These are phyloP conservation scores for Colletotrichum eleusines DNA, from an alignment of 2,329 filamentous ascomycete genomes.

Conservation along the genomic window DNA sequence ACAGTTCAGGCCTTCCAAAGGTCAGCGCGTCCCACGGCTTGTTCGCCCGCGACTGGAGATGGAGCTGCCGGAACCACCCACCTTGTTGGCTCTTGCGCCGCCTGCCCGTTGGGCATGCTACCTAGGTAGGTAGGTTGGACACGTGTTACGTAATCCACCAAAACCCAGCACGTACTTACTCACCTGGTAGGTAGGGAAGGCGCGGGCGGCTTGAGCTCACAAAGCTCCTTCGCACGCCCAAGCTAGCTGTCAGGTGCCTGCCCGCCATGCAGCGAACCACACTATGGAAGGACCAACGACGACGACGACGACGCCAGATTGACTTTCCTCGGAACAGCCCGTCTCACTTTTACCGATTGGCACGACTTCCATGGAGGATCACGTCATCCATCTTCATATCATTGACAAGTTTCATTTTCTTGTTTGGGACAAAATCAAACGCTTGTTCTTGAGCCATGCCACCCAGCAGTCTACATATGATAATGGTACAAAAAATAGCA, in stretches of 20 bases:
- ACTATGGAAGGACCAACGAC: background rate
- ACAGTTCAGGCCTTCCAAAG: slow-evolving; percentile 27
- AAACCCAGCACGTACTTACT: background rate
- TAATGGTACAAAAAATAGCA: slow-evolving; percentile 32
- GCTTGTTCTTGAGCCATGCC: slow-evolving; percentile 38
- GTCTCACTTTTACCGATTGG: too few species aligned
- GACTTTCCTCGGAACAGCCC: background rate
- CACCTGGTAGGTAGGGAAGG: background rate
- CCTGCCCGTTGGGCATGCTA: slow-evolving; percentile 21
- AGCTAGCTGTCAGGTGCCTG: background rate
- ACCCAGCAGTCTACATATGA: slow-evolving; percentile 32
- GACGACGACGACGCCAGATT: background rate
- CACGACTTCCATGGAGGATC: background rate
- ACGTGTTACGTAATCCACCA: slow-evolving; percentile 19
- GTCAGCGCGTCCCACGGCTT: slow-evolving; percentile 40
- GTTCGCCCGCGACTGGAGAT: slow-evolving; percentile 37
- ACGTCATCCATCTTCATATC: background rate
- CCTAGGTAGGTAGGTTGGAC: background rate
- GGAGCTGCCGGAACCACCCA: slow-evolving; percentile 36
- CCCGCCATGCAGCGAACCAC: background rate
- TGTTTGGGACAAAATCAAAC: slow-evolving; percentile 27
- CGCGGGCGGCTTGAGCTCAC: slow-evolving; percentile 12
- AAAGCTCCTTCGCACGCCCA: slow-evolving; percentile 12
- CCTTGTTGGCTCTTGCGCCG: slow-evolving; percentile 16
- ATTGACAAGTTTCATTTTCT: background rate